These are phyloP conservation scores for Aquilaria agallochum DNA, from an alignment of 441 rosid species.

Conservation along the genomic window DNA sequence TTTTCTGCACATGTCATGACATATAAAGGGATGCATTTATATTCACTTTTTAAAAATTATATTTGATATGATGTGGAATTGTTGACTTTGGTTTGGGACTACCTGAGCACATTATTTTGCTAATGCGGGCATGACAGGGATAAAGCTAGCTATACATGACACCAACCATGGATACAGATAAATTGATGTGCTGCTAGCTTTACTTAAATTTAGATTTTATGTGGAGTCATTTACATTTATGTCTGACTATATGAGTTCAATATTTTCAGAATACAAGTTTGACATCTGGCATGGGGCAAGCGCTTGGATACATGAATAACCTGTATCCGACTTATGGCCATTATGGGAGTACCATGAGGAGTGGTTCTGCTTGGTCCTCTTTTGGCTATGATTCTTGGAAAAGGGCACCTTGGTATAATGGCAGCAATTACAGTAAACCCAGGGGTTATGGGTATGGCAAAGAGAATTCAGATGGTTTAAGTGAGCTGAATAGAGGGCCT, in stretches of 20 bases:
- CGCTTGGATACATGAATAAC: conserved; percentile 38
- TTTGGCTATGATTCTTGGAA: conserved; percentile 57
- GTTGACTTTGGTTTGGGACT: too few relatives aligned
- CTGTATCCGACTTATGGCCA: conserved; percentile 47
- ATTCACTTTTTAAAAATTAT: too few relatives aligned
- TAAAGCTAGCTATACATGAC: too few relatives aligned
- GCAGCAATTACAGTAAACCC: conserved; percentile 44
- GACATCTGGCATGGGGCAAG: conserved; percentile 28
- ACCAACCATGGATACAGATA: too few relatives aligned
- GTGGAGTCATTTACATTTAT: not conserved
- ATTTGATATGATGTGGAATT: too few relatives aligned
- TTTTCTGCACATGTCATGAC: too few relatives aligned
- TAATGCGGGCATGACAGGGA: too few relatives aligned
- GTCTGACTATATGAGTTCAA: conserved; percentile 22
- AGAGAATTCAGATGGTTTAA: conserved; percentile 55
- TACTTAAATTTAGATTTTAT: too few relatives aligned
- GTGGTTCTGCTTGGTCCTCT: conserved; percentile 47
- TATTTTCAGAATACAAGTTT: conserved; percentile 42
- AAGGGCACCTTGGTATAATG: conserved; percentile 48
- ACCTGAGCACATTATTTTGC: too few relatives aligned
- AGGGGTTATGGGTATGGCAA: conserved; percentile 46
- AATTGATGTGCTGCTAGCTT: too few relatives aligned
- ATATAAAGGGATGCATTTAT: too few relatives aligned
- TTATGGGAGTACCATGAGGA: conserved; percentile 40
- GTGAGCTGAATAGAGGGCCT: conserved; percentile 73